Evolutionary conservation across 768 basidiomycete species (phyloP), one percentile per base, ranked within the genome.

Genomic region (Suillus subluteus): DNA sequence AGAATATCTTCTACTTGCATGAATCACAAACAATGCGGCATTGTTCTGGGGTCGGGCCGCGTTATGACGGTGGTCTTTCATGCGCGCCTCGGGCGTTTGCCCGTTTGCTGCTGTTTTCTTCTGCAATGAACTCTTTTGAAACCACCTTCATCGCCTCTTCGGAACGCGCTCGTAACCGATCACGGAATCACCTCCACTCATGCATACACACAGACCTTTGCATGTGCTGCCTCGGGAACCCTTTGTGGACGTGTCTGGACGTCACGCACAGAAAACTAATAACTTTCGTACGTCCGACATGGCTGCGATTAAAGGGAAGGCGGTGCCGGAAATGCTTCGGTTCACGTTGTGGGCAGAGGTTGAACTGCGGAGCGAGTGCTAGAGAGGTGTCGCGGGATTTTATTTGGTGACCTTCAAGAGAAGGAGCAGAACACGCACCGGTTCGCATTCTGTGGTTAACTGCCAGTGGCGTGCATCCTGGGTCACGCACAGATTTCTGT

Each of bases 201-300:
- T 58, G 63, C 72, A 66, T 58, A 82, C 84, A 65, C 35, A 83
- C 86, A 84, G 77, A 79, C 79, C 80, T 79, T 71, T 75, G 82
- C 80, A 74, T 83, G 85, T 78, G 72, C 79, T 72, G 75, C 81
- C 85, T 86, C 82, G 84, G 85, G 85, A 82, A 73, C 83, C 85
- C 80, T 71, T 75, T 74, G 74, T 12, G 59, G 12, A 66, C 62
- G 67, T 67, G 64, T 63, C 52, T 48, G 50, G 67, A 65, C 62
- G 62, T 50, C 2, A 73, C 75, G 70, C 59, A 23, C 71, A 76
- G 68, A 77, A 75, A 74, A 75, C 6, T 46, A 43, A n/a, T 21
- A 13, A 23, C 75, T 74, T 76, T 79, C 66, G 35, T 66, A 66
- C 65, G 65, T 72, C 73, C 59, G 70, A 69, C 48, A 41, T 30